A percentile compares a stretch with the other conserved stretches of the same genome.
phyloP scores from a whole-genome alignment of 176 grass and related monocot species.

The Triticum timopheevii region DNA sequence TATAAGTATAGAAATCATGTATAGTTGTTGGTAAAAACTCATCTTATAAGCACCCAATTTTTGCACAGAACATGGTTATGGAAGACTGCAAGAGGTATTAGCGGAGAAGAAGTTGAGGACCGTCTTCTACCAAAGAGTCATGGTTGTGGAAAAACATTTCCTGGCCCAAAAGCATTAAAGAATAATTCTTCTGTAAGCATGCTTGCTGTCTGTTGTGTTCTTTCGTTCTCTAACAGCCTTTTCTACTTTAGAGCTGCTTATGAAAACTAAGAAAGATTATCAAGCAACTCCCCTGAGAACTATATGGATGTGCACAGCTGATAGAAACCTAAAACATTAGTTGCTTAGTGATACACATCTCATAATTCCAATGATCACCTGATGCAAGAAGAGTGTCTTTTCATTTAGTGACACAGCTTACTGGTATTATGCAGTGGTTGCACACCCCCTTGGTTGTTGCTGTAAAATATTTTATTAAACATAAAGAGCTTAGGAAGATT shows the following conservation, averaged over 20 bases:
- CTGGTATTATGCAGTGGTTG: background rate
- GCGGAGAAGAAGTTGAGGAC: slow-evolving; percentile 86
- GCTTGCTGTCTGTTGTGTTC: slow-evolving; percentile 2
- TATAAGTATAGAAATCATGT: slow-evolving; percentile 6
- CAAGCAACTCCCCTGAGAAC: background rate
- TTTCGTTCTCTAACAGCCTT: background rate
- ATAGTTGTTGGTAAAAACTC: background rate
- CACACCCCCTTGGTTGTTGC: background rate
- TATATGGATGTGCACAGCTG: background rate
- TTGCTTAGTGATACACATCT: background rate
- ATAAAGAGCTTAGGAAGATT: slow-evolving; percentile 19
- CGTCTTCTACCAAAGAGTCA: slow-evolving; percentile 92
- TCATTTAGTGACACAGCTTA: slow-evolving; percentile 20
- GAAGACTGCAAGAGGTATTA: slow-evolving; percentile 92
- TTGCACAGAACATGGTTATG: slow-evolving; percentile 82
- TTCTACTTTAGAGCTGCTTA: background rate
- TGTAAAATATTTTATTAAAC: background rate
- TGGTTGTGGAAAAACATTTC: slow-evolving; percentile 97
- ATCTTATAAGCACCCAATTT: background rate
- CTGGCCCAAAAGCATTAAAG: slow-evolving; percentile 82
- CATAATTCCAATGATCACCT: background rate
- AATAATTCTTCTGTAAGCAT: slow-evolving; percentile 48
- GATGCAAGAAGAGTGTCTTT: background rate
- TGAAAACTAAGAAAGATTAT: background rate
- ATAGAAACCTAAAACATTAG: background rate